A percentile compares a stretch with the other conserved stretches of the same genome.
phyloP scores from a whole-genome alignment of 2,329 filamentous ascomycete species.

The Sarocladium brachiariae region DNA sequence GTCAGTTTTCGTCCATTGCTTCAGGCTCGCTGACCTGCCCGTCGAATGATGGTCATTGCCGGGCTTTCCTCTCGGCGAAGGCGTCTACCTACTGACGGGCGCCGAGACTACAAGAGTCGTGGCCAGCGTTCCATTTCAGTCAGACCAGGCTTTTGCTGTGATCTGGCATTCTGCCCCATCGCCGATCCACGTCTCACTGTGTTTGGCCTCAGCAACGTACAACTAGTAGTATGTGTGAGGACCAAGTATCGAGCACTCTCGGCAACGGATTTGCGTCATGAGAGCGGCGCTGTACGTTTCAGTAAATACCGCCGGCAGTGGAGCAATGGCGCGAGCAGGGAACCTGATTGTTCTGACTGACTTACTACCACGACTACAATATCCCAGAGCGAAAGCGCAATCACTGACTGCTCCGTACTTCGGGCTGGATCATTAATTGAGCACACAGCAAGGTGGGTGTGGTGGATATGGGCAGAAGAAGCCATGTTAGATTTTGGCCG shows the following conservation, averaged over 20 bases:
- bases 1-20: background rate
- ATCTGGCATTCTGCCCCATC: background rate
- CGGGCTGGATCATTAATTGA: background rate
- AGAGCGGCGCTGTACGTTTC: background rate
- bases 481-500: no score
- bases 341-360: no score
- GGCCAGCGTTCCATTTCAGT: background rate
- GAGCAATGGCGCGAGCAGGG: background rate
- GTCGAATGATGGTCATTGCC: background rate
- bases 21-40: background rate
- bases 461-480: background rate
- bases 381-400: no score
- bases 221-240: no score
- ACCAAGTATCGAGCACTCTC: no score
- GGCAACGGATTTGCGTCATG: background rate
- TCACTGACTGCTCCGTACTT: background rate
- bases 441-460: background rate
- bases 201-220: no score
- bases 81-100: background rate
- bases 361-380: no score
- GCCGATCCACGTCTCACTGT: background rate
- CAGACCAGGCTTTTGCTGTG: background rate
- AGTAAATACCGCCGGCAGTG: background rate
- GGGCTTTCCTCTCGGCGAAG: background rate
- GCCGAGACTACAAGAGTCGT: background rate